These are phyloP conservation scores for Hydnomerulius pinastri DNA, from an alignment of 768 basidiomycete species.

Conservation along the genomic window DNA sequence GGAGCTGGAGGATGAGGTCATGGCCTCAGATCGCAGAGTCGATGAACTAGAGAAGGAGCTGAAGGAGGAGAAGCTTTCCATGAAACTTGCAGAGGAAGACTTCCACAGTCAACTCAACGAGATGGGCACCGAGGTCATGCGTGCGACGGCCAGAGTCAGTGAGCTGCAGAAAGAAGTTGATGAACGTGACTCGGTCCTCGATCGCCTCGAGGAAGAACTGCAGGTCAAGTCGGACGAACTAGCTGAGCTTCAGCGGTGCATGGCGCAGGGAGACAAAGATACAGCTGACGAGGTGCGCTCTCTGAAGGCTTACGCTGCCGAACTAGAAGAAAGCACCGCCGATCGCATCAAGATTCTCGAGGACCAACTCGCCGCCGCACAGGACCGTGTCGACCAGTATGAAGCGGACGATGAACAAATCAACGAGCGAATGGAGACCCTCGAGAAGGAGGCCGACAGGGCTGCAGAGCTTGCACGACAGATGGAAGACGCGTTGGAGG, in stretches of 20 bases:
- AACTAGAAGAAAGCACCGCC: slow-evolving; percentile 59
- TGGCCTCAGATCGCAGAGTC: slow-evolving; percentile 50
- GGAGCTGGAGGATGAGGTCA: slow-evolving; percentile 64
- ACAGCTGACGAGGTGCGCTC: slow-evolving; percentile 36
- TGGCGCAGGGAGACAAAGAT: slow-evolving; percentile 27
- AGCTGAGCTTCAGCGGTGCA: slow-evolving; percentile 22
- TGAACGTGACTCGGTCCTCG: slow-evolving; percentile 34
- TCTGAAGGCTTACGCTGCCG: slow-evolving; percentile 51
- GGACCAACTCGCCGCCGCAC: slow-evolving; percentile 48
- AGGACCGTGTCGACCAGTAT: slow-evolving; percentile 46
- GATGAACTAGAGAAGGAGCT: slow-evolving; percentile 60
- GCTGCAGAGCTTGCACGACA: slow-evolving; percentile 60
- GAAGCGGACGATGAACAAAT: slow-evolving; percentile 49
- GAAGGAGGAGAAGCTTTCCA: slow-evolving; percentile 50
- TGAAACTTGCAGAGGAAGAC: slow-evolving; percentile 40
- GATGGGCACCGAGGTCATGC: slow-evolving; percentile 33
- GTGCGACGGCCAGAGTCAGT: slow-evolving; percentile 34
- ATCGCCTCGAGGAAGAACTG: slow-evolving; percentile 45
- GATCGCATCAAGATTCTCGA: slow-evolving; percentile 60
- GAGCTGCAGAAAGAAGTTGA: slow-evolving; percentile 49
- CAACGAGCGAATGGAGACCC: slow-evolving; percentile 48
- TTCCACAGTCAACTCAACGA: slow-evolving; percentile 36
- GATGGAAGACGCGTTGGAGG: slow-evolving; percentile 76
- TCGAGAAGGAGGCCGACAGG: slow-evolving; percentile 54
- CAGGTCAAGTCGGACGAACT: slow-evolving; percentile 32